These are phyloP conservation scores for Trebouxia gelatinosa DNA, from an alignment of 163 green algal genomes.

Conservation along the genomic window DNA sequence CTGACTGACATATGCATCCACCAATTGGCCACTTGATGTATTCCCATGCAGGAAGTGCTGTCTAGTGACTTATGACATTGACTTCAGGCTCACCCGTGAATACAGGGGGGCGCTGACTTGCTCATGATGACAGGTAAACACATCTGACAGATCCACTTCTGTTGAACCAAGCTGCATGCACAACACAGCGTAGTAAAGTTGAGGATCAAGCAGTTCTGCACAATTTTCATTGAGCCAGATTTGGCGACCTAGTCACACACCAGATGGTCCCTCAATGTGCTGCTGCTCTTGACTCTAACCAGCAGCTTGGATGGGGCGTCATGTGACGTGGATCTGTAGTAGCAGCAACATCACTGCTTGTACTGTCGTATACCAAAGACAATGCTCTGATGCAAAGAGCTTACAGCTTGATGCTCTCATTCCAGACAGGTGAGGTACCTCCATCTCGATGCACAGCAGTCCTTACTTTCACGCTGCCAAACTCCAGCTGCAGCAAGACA, in stretches of 20 bases:
- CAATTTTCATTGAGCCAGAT: neutral
- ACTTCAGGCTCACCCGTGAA: neutral
- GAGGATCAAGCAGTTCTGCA: too few species aligned
- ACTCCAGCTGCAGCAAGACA: neutral
- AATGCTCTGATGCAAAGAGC: neutral
- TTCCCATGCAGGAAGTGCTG: too few species aligned
- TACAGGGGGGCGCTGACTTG: constrained; percentile 7
- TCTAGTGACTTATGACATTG: too few species aligned
- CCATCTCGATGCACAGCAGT: constrained; percentile 13
- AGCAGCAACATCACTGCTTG: neutral
- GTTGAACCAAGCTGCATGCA: constrained; percentile 5
- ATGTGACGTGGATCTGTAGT: neutral
- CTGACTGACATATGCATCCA: too few species aligned
- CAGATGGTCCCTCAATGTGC: constrained; percentile 5
- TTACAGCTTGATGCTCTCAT: constrained; percentile 24
- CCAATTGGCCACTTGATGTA: too few species aligned
- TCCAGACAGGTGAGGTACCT: constrained; percentile 14
- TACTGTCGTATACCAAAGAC: neutral
- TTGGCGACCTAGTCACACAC: neutral
- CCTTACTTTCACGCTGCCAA: neutral
- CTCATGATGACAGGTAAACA: constrained; percentile 12
- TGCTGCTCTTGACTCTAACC: neutral
- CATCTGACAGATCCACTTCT: constrained; percentile 18
- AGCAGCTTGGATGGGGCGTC: neutral
- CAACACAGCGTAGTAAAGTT: too few species aligned